phyloP scores from a whole-genome alignment of 768 basidiomycete species.

The Tulasnella sp. region DNA sequence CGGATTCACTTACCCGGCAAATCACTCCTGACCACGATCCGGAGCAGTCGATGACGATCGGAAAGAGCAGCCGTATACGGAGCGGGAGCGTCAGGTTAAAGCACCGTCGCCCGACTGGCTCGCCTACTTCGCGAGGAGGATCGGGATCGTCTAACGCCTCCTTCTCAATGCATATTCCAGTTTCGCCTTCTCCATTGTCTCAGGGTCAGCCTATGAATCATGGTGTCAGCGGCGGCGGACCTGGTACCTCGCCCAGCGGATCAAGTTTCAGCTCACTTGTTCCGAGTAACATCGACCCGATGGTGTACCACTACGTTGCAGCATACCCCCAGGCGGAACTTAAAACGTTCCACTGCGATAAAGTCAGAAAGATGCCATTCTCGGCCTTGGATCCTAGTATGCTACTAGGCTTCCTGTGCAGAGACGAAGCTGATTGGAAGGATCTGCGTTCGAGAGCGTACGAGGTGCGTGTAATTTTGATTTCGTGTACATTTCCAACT shows the following conservation, averaged over 20 bases:
- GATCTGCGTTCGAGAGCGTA: slow-evolving; percentile 62
- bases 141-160: slow-evolving; percentile 4
- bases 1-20: neutral
- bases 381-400: slow-evolving; percentile 90
- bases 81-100: slow-evolving; percentile 10
- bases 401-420: slow-evolving; percentile 85
- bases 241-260: slow-evolving; percentile 24
- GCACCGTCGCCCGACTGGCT: slow-evolving; percentile 1
- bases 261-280: slow-evolving; percentile 30
- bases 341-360: slow-evolving; percentile 92
- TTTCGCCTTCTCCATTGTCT: slow-evolving; percentile 5
- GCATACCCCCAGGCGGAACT: slow-evolving; percentile 66
- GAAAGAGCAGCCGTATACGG: neutral
- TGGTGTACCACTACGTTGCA: slow-evolving; percentile 51
- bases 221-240: neutral
- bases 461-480: slow-evolving; percentile 41
- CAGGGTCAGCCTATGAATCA: neutral
- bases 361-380: slow-evolving; percentile 87
- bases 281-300: slow-evolving; percentile 30
- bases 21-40: slow-evolving; percentile 6
- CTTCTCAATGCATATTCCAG: neutral
- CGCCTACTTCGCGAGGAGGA: neutral
- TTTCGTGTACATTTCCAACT: neutral
- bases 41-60: neutral
- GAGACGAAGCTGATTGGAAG: slow-evolving; percentile 71